Evolutionary conservation across 2,329 filamentous ascomycete species (phyloP), one percentile per base, ranked within the genome.

Genomic region (Ophiocordyceps camponoti-saundersi): DNA sequence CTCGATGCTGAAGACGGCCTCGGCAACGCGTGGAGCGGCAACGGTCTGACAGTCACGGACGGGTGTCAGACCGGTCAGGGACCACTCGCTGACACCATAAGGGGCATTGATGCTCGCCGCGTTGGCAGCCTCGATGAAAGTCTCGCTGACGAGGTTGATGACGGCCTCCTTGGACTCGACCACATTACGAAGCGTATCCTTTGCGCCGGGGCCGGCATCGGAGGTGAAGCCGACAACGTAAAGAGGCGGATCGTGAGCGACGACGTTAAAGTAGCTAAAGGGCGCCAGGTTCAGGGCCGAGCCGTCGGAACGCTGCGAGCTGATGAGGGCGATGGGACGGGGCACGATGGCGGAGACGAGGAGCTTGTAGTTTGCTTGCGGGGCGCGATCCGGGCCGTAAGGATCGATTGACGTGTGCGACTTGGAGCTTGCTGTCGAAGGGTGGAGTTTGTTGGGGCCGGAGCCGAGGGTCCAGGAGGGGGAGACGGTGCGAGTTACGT

Each of bases 41-140:
- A 94, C 86, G 5, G 77, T 71, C 46, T 72, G 67, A 48, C 77
- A 82, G 53, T 72, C 71, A 23, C 73, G 66, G 1, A 73, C 79
- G 0, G 84, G 81, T 6, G 82, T 85, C 52, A 95, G 67, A 2
- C 89, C 89, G 29, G 75, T 77, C 23, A 92, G 65, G 1, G 74
- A 72, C 87, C 88, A 95, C 64, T 95, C 89, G 1, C 77, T 83
- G 1, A 76, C 66, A 1, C 82, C 85, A 51, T 79, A 79, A 0
- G 89, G 89, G 0, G 85, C 76, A 61, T 95, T 85, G 55, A 93
- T 77, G 44, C 73, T 73, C 3, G 82, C 77, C n/a, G 79, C 71
- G 63, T 95, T 95, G 44, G 88, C 89, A 0, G 89, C 89, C 68
- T 95, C 89, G 57, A 92, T 58, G 59, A 81, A 94, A 59, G 80